Percentiles rank a stretch among this genome's conserved stretches.
Conservation (phyloP, 2,329 filamentous ascomycete genomes). For the Scorias spongiosa region DNA sequence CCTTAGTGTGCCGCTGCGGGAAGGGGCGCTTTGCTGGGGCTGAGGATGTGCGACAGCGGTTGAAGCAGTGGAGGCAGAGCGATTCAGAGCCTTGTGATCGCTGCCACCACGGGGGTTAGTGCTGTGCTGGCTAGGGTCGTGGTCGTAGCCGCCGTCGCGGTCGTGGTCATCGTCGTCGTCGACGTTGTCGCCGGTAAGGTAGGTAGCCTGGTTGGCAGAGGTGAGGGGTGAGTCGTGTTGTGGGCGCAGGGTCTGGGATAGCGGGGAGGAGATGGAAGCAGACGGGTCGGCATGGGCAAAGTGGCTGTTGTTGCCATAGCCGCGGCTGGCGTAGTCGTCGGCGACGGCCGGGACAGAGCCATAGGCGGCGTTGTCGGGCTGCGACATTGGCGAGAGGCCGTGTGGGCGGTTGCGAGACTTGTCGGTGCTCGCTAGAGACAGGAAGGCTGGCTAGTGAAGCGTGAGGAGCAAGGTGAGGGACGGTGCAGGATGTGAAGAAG, state of each 20-base stretch:
- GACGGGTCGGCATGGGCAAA: constrained; percentile 23
- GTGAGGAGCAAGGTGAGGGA: no score
- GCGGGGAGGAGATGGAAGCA: constrained; percentile 18
- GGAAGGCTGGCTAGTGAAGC: no score
- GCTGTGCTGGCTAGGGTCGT: constrained; percentile 53
- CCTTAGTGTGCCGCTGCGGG: constrained; percentile 62
- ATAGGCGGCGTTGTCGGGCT: constrained; percentile 11
- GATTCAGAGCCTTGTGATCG: constrained; percentile 34
- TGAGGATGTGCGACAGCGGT: constrained; percentile 24
- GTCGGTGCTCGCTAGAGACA: no score
- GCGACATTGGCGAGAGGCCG: not conserved
- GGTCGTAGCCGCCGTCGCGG: constrained; percentile 36
- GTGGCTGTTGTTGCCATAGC: constrained; percentile 21
- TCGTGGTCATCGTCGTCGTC: constrained; percentile 37
- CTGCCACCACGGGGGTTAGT: constrained; percentile 46
- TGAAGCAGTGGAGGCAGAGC: constrained; percentile 44
- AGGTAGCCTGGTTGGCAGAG: constrained; percentile 45
- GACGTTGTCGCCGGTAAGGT: constrained; percentile 49
- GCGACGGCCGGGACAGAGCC: constrained; percentile 24
- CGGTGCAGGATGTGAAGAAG: no score
- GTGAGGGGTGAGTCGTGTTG: not conserved
- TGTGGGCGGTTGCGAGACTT: no score
- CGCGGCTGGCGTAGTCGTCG: constrained; percentile 22
- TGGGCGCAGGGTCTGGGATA: constrained; percentile 18
- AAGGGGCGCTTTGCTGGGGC: constrained; percentile 24